Conservation (phyloP, 2,329 filamentous ascomycete genomes). For the Pseudonectria buxi region DNA sequence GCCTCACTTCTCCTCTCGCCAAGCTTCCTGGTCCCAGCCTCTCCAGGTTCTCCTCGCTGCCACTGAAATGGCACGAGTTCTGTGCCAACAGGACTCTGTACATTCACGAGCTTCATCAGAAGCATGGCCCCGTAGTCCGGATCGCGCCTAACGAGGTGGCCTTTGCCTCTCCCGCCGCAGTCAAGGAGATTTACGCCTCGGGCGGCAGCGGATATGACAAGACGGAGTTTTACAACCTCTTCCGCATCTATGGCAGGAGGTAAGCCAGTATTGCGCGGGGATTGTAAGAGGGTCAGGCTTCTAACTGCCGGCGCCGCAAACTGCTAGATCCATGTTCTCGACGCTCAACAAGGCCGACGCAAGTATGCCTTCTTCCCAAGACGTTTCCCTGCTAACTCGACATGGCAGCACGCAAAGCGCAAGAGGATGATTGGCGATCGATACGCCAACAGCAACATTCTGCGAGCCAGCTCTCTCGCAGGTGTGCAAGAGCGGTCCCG, state of each 20-base stretch:
- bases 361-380: slow-evolving; percentile 19
- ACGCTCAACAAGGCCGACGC: slow-evolving; percentile 49
- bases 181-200: slow-evolving; percentile 58
- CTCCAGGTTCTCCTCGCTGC: slow-evolving; percentile 43
- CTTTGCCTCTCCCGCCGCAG: slow-evolving; percentile 47
- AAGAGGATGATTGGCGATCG: slow-evolving; percentile 59
- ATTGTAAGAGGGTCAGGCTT: background rate
- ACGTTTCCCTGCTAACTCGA: slow-evolving; percentile 1
- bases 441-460: slow-evolving; percentile 62
- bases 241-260: slow-evolving; percentile 51
- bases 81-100: slow-evolving; percentile 45
- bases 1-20: slow-evolving; percentile 27
- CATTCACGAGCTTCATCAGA: slow-evolving; percentile 47
- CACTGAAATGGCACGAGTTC: slow-evolving; percentile 52
- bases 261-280: slow-evolving; percentile 22
- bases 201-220: slow-evolving; percentile 59
- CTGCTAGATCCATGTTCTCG: slow-evolving; percentile 47
- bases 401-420: slow-evolving; percentile 50
- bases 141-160: slow-evolving; percentile 53
- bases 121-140: slow-evolving; percentile 52
- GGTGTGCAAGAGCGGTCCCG: slow-evolving; percentile 52
- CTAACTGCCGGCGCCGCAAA: slow-evolving; percentile 23
- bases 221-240: slow-evolving; percentile 57
- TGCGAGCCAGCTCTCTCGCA: slow-evolving; percentile 46
- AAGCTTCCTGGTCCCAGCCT: slow-evolving; percentile 42